These are phyloP conservation scores for Alternaria atra DNA, from an alignment of 2,329 filamentous ascomycete genomes.

Conservation along the genomic window DNA sequence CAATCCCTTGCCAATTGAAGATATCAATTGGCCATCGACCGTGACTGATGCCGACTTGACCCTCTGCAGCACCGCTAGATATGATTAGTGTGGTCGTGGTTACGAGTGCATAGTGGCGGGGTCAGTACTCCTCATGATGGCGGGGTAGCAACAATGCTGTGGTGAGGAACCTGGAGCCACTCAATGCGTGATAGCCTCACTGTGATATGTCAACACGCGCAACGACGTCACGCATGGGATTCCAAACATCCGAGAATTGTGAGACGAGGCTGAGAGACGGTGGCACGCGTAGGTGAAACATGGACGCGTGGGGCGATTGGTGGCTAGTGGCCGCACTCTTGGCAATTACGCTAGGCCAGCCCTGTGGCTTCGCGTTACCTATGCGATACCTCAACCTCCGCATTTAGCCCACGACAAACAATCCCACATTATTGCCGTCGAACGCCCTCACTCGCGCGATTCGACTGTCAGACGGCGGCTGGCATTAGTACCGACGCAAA, in stretches of 20 bases:
- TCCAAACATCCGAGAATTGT: conserved; percentile 2
- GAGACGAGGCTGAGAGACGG: conserved; percentile 14
- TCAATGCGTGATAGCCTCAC: background rate
- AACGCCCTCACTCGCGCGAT: conserved; percentile 31
- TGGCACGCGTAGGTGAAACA: conserved; percentile 22
- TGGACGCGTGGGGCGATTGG: conserved; percentile 22
- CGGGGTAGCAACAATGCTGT: conserved; percentile 17
- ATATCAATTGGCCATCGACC: conserved; percentile 88
- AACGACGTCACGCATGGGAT: conserved; percentile 19
- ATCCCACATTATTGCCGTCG: conserved; percentile 22
- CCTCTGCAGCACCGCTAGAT: conserved; percentile 84
- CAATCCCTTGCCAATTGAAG: conserved; percentile 87
- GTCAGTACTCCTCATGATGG: conserved; percentile 34
- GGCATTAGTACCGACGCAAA: conserved; percentile 24
- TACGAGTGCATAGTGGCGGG: conserved; percentile 12
- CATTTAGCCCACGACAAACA: conserved; percentile 35
- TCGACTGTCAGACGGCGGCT: conserved; percentile 17
- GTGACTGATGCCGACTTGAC: conserved; percentile 96
- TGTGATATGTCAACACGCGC: background rate
- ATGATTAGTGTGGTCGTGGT: conserved; percentile 28
- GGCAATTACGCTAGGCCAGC: conserved; percentile 33
- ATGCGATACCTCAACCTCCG: conserved; percentile 38
- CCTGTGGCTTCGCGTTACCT: conserved; percentile 33
- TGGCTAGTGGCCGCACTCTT: conserved; percentile 26
- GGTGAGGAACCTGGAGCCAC: conserved; percentile 3